Conservation (phyloP, 371 early-diverging fungal species). For the Apophysomyces ossiformis region DNA sequence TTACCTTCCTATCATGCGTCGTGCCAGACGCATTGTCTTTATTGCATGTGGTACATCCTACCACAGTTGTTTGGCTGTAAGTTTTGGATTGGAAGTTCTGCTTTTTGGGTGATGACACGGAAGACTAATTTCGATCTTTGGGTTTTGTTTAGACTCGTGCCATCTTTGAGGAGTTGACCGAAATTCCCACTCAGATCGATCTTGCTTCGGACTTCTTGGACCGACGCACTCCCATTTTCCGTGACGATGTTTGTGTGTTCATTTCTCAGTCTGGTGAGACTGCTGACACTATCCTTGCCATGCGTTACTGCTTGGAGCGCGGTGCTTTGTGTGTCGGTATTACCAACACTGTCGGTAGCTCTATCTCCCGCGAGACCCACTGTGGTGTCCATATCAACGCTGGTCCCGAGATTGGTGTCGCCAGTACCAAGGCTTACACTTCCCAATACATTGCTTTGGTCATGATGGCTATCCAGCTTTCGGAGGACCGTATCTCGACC, state of each 20-base stretch:
- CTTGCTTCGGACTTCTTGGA: conserved; percentile 97
- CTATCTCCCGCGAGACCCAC: conserved; percentile 97
- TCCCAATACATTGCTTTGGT: conserved; percentile 95
- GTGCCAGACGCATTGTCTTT: conserved; percentile 95
- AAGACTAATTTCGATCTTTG: background rate
- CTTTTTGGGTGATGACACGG: no score
- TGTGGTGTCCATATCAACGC: conserved; percentile 99
- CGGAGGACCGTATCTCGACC: conserved; percentile 88
- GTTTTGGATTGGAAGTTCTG: conserved; percentile 20
- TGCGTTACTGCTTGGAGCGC: conserved; percentile 96
- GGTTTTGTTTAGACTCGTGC: conserved; percentile 74
- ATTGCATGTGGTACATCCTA: conserved; percentile 98
- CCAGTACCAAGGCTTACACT: conserved; percentile 99
- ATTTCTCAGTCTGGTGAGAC: conserved; percentile 99
- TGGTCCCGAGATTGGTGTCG: conserved; percentile 99
- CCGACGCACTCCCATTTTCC: conserved; percentile 91
- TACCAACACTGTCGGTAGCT: conserved; percentile 97
- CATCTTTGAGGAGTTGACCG: conserved; percentile 97
- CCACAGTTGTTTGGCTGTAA: conserved; percentile 90
- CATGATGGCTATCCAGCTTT: conserved; percentile 95
- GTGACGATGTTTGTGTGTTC: conserved; percentile 98
- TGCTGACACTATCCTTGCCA: conserved; percentile 96
- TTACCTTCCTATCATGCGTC: conserved; percentile 89
- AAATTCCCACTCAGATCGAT: conserved; percentile 92
- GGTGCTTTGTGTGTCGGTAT: conserved; percentile 97